Base-by-base conservation (phyloP, 768 basidiomycete genomes). In the Tylopilus felleus region DNA sequence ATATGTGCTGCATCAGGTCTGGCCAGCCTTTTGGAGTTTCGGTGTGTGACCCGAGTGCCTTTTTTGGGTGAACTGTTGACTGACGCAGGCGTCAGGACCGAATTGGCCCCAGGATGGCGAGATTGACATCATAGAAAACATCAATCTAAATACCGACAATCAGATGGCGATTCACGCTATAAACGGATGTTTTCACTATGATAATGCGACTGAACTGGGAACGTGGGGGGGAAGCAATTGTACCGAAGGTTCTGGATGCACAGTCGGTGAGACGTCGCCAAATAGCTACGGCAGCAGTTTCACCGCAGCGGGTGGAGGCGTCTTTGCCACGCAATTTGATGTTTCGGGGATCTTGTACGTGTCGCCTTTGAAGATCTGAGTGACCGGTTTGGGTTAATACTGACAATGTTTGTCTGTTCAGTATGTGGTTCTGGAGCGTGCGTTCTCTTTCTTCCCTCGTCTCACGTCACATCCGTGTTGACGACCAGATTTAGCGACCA, bases 271-370 rank as follows among this genome's bases (percentile, higher is more conserved):
- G 57, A 64, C 58, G 2, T 68, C 66, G 19, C 64, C 54, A 16
- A 71, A 71, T 25, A 72, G 67, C 35, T 72, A 54, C 50, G 41
- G 39, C 3, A 31, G 46, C 6, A 53, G 58, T 21, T 71, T 71
- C 39, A 55, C 63, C 0, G 8, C 27, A 3, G 62, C 61, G 28
- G 81, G 83, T n/a, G 84, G 84, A 7, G 84, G 84, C 5, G 81
- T 85, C 1, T 92, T 75, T 68, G 86, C 86, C 3, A 77, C 84
- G 4, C 86, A 88, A 60, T 84, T 88, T 56, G 87, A 87, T 47
- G 72, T 75, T 7, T 65, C 76, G 1, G 85, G 80, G 19, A 73
- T 81, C 36, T 79, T 66, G 75, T 77, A 58, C 65, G 78, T 64
- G 29, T 35, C n/a, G 33, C 21, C 5, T 22, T 16, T 22, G 9